A percentile compares a stretch with the other conserved stretches of the same genome.
phyloP scores from a whole-genome alignment of 2,329 filamentous ascomycete species.

The Blumeria graminis region DNA sequence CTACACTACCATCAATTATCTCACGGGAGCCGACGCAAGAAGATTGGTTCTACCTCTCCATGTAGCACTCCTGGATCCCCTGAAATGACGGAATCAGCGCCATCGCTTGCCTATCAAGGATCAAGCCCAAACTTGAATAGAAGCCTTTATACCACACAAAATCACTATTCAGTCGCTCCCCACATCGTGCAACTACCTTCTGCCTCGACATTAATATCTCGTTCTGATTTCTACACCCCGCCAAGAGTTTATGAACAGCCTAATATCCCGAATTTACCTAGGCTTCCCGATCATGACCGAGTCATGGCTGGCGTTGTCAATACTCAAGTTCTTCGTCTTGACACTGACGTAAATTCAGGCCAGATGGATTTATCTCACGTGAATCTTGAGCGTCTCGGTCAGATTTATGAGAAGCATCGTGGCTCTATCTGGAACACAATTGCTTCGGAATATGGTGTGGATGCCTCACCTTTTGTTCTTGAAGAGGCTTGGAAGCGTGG shows the following conservation, averaged over 20 bases:
- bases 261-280: conserved; percentile 36
- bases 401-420: conserved; percentile 46
- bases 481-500: conserved; percentile 39
- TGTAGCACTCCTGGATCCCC: conserved; percentile 28
- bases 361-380: conserved; percentile 17
- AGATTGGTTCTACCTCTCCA: conserved; percentile 43
- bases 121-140: too few species aligned
- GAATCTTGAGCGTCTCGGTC: conserved; percentile 40
- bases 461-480: conserved; percentile 34
- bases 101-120: conserved; percentile 25
- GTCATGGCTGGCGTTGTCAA: conserved; percentile 19
- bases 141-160: conserved; percentile 8
- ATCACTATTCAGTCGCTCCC: conserved; percentile 17
- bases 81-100: conserved; percentile 21
- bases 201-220: conserved; percentile 23
- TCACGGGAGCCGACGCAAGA: conserved; percentile 59
- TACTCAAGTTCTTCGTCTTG: conserved; percentile 26
- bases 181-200: conserved; percentile 17
- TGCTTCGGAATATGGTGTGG: conserved; percentile 44
- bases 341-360: conserved; percentile 25
- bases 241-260: conserved; percentile 22
- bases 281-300: conserved; percentile 27
- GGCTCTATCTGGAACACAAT: conserved; percentile 49
- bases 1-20: conserved; percentile 73
- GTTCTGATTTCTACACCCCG: conserved; percentile 26